Base-by-base conservation (phyloP, 352 stramenopile genomes). In the Globisporangium cederbergense region DNA sequence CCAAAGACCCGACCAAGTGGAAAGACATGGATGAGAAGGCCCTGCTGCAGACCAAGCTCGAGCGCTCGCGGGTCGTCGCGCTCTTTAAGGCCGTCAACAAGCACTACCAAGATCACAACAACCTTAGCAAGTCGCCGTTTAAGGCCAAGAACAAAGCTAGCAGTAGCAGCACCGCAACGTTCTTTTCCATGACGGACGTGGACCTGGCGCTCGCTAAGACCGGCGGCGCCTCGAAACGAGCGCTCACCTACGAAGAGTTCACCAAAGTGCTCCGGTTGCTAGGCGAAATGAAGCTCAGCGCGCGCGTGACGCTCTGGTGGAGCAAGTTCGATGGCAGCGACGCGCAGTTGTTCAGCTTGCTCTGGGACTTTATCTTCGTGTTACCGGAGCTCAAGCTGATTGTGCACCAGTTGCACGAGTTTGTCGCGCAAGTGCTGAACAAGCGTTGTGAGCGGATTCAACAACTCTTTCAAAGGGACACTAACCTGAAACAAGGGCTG, bases 141-240 rank as follows among this genome's bases (percentile, higher is more conserved):
- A 22, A 46, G 65, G 46, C 40, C 38, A 53, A 42, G 9, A n/a
- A n/a, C 18, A 58, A 61, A 49, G 20, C 42, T 16, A 64, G 47
- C 14, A 50, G 42, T 22, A 73, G 57, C 61, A 58, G 45, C 25
- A 74, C 34, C 65, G 25, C 66, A 22, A 51, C 66, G 47, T 54
- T 75, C 14, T 86, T 89, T 53, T 67, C 79, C 2, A 75, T 75
- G 22, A 80, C 75, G 4, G 79, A 89, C 54, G 73, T 91, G 30
- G 81, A 91, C 46, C 50, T 91, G 7, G 73, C 73, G 7, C 74
- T 89, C n/a, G 78, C 79, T n/a, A 83, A 87, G 64, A 71, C 72
- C 2, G 72, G 70, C 3, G 68, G 70, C 8, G 64, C 79, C 30
- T 75, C 76, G 5, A 91, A 88, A 57, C 65, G 76, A 14, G 67